A percentile compares a stretch with the other conserved stretches of the same genome.
Evolutionary conservation across 2,329 filamentous ascomycete genomes (phyloP).

Genomic region (Penicillium sp.): DNA sequence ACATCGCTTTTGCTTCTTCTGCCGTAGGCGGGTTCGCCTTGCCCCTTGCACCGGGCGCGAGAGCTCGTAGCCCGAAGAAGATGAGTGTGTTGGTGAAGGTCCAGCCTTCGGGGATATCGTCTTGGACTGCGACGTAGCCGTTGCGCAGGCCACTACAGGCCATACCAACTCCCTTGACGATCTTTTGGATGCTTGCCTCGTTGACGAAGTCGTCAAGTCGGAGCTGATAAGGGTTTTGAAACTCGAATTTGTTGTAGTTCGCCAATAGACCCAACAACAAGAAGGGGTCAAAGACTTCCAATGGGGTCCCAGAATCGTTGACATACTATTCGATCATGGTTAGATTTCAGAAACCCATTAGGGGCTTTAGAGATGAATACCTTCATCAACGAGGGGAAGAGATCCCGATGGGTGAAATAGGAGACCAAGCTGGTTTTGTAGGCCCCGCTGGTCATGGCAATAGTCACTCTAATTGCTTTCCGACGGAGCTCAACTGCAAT

Average conservation of each 20-base stretch:
- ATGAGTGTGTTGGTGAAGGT: conserved; percentile 78
- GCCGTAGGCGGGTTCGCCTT: conserved; percentile 67
- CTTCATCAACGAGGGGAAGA: conserved; percentile 95
- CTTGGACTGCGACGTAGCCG: conserved; percentile 83
- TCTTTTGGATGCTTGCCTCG: conserved; percentile 81
- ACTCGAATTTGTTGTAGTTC: conserved; percentile 99
- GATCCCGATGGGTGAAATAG: conserved; percentile 91
- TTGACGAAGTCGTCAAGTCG: conserved; percentile 96
- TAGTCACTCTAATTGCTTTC: conserved; percentile 79
- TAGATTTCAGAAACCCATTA: conserved; percentile 15
- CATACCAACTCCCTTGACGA: conserved; percentile 75
- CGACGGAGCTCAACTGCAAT: conserved; percentile 72
- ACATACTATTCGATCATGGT: conserved; percentile 65
- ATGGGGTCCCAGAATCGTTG: conserved; percentile 73
- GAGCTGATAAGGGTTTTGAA: conserved; percentile 93
- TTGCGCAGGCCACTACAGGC: conserved; percentile 72
- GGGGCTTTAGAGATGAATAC: conserved; percentile 51
- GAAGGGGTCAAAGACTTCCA: conserved; percentile 74
- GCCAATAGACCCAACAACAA: conserved; percentile 83
- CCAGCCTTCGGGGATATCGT: conserved; percentile 92
- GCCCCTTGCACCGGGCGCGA: conserved; percentile 72
- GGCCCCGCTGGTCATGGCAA: conserved; percentile 87
- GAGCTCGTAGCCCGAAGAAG: conserved; percentile 81
- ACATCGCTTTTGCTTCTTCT: conserved; percentile 82
- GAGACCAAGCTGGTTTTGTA: conserved; percentile 94